Evolutionary conservation across 192 early-diverging fungal genomes (phyloP).

Genomic region (Podila epigama): DNA sequence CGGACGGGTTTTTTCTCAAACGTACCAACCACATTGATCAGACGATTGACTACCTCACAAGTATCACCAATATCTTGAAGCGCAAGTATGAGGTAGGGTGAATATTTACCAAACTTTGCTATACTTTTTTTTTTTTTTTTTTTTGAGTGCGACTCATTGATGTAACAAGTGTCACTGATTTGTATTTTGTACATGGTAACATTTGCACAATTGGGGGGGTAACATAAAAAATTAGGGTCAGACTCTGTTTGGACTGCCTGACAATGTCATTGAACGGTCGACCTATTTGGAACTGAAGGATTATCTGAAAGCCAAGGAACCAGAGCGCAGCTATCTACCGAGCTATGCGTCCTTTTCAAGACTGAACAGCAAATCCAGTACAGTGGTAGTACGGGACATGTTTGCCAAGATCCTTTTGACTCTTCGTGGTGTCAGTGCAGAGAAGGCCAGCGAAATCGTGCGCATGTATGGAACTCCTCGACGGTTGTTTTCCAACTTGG

Average conservation of each 20-base stretch:
- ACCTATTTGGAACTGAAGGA: constrained; percentile 62
- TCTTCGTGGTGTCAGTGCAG: constrained; percentile 80
- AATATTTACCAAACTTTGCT: not conserved
- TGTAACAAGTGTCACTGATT: not conserved
- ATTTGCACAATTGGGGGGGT: too few relatives aligned
- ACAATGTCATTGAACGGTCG: constrained; percentile 52
- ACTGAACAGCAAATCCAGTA: constrained; percentile 79
- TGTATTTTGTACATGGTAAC: not conserved
- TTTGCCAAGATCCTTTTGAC: constrained; percentile 89
- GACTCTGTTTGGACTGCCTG: constrained; percentile 65
- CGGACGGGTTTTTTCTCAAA: constrained; percentile 87
- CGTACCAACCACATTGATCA: constrained; percentile 77
- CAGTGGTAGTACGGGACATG: constrained; percentile 75
- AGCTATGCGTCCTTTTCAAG: constrained; percentile 68
- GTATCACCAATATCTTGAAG: constrained; percentile 65
- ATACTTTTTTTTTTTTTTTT: not conserved
- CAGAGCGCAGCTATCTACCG: constrained; percentile 56
- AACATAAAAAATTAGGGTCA: constrained; percentile 19
- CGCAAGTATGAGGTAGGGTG: constrained; percentile 58
- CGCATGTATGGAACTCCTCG: constrained; percentile 73
- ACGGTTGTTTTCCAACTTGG: constrained; percentile 53
- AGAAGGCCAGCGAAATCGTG: constrained; percentile 84
- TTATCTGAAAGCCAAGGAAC: constrained; percentile 35
- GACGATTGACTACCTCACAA: constrained; percentile 79
- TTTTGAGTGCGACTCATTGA: not conserved